Evolutionary conservation across 495 filamentous ascomycete genomes (phyloP).

Genomic region (Extremus antarcticus): DNA sequence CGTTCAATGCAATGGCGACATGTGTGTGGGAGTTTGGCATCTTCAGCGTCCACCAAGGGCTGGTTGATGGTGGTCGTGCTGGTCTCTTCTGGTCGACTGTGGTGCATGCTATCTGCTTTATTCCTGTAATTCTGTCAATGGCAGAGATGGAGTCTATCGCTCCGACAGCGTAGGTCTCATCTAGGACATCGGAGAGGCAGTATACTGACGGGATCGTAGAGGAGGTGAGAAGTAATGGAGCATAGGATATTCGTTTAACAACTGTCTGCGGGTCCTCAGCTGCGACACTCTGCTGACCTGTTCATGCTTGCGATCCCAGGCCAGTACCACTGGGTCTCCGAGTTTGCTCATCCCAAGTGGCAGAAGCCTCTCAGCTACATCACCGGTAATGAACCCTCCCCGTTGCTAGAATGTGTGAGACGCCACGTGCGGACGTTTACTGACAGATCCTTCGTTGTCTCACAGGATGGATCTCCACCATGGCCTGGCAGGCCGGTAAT

Average conservation of each 20-base stretch:
- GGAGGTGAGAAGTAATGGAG: too few species aligned
- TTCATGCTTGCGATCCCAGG: not conserved
- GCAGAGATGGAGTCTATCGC: slow-evolving; percentile 25
- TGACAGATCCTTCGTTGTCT: too few species aligned
- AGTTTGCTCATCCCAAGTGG: not conserved
- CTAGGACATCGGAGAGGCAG: slow-evolving; percentile 28
- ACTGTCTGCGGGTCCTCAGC: slow-evolving; percentile 17
- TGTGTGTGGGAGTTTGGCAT: not conserved
- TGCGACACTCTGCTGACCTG: slow-evolving; percentile 5
- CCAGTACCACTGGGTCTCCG: not conserved
- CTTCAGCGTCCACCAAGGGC: slow-evolving; percentile 4
- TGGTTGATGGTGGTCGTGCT: slow-evolving; percentile 22
- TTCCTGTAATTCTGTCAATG: slow-evolving; percentile 8
- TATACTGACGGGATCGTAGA: too few species aligned
- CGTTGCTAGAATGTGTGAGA: too few species aligned
- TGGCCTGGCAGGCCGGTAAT: slow-evolving; percentile 14
- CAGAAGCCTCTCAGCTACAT: slow-evolving; percentile 24
- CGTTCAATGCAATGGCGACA: not conserved
- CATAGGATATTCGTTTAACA: too few species aligned
- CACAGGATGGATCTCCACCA: slow-evolving; percentile 11
- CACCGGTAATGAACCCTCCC: too few species aligned
- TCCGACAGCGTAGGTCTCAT: slow-evolving; percentile 17
- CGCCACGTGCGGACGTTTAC: too few species aligned
- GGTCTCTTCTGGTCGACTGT: slow-evolving; percentile 17
- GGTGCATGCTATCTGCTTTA: slow-evolving; percentile 5